Percentiles rank a stretch among this genome's conserved stretches.
Conservation (phyloP, 345 rosid genomes). For the Corchorus olitorius region DNA sequence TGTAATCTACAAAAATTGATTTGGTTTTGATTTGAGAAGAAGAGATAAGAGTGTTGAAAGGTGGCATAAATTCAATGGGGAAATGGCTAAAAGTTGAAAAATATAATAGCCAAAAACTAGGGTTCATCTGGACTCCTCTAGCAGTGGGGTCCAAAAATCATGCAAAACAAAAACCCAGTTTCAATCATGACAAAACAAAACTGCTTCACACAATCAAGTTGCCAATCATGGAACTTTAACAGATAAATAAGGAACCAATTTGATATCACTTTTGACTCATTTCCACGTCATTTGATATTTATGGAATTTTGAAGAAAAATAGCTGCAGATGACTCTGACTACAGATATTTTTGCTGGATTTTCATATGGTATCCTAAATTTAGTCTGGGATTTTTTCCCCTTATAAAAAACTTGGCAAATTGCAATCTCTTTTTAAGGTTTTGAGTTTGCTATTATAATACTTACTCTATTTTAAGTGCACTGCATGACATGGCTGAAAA, state of each 20-base stretch:
- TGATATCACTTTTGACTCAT: neutral
- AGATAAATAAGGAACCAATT: neutral
- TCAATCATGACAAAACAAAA: neutral
- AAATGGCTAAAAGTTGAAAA: too few relatives aligned
- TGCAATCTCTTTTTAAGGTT: too few relatives aligned
- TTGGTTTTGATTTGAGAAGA: too few relatives aligned
- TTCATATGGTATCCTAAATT: neutral
- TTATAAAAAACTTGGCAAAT: too few relatives aligned
- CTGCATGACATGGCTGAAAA: too few relatives aligned
- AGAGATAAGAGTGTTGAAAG: too few relatives aligned
- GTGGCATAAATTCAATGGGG: too few relatives aligned
- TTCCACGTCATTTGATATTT: neutral
- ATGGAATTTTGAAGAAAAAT: neutral
- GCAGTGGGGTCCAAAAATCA: constrained; percentile 7
- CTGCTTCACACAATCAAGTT: neutral
- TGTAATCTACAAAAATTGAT: too few relatives aligned
- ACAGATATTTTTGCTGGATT: constrained; percentile 6
- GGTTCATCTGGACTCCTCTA: neutral
- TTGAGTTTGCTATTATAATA: too few relatives aligned
- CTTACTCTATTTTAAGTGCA: too few relatives aligned
- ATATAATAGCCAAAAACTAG: too few relatives aligned
- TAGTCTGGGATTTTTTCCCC: neutral
- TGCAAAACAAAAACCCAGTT: neutral
- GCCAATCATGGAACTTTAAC: neutral
- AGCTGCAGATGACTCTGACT: neutral